Evolutionary conservation across 2,329 filamentous ascomycete genomes (phyloP), one percentile per base, ranked within the genome.

Genomic region (Penicillium sp.): DNA sequence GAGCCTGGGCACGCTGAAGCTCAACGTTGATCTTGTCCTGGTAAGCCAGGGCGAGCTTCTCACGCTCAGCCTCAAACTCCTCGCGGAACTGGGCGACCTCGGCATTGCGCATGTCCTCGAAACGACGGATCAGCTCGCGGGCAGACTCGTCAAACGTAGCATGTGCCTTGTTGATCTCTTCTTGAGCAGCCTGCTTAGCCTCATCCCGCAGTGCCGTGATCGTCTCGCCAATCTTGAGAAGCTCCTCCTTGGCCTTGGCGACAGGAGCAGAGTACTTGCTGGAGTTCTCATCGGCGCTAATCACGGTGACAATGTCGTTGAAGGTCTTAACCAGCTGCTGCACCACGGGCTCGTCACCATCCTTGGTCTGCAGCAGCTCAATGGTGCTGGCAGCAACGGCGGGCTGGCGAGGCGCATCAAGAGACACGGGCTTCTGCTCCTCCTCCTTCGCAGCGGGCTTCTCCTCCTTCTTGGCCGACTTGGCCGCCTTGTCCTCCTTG

Each of bases 311-410:
- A 71, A 99, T 90, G 78, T 96, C 92, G 80, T 99, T 99, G 71
- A 99, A 85, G 81, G 97, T 94, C 81, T 92, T 94, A 62, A 96
- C 92, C 6, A 99, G 84, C 72, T 98, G 92, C 79, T 97, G 93
- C 24, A 98, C 91, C 38, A 97, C 86, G 30, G 92, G 91, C 75
- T 98, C 94, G 62, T 89, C 87, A 57, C 91, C 92, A 71, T 92
- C 86, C 58, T 87, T 84, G 26, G 96, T 86, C 55, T 85, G 85
- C 61, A 97, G 82, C 64, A 93, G 88, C 73, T 97, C 91, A 69
- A 98, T 92, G 17, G 88, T 87, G 63, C 88, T 81, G 47, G 89
- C 86, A 60, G 78, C 54, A 61, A 78, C 69, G 33, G 75, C 75
- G 26, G 79, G 77, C 54, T 78, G 69, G 53, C 75, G 74, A 55